phyloP scores from a whole-genome alignment of 73 alveolate genomes.

The Tetrahymena malaccensis region DNA sequence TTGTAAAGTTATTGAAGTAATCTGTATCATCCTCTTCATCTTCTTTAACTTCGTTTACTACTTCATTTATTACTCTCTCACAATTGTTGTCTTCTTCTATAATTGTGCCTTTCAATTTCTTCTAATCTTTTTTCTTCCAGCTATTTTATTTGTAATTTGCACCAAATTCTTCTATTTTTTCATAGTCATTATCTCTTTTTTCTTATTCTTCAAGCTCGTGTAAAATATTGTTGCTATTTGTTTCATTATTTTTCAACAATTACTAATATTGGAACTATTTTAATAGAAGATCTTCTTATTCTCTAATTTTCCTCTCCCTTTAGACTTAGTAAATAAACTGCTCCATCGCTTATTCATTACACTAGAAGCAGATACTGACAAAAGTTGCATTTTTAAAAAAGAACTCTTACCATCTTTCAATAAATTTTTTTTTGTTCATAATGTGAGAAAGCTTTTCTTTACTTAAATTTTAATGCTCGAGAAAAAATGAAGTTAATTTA shows the following conservation, averaged over 20 bases:
- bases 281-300: background rate
- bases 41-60: background rate
- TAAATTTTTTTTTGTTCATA: background rate
- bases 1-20: background rate
- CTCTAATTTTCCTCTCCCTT: background rate
- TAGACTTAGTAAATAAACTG: background rate
- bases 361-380: background rate
- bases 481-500: background rate
- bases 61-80: background rate
- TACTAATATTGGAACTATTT: background rate
- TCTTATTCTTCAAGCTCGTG: background rate
- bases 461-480: background rate
- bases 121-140: background rate
- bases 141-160: background rate
- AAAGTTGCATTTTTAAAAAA: background rate
- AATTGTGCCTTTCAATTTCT: background rate
- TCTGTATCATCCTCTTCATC: background rate
- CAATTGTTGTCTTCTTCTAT: background rate
- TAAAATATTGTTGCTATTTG: background rate
- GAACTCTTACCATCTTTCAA: background rate
- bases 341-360: background rate
- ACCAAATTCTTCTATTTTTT: background rate
- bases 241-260: background rate
- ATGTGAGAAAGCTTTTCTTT: background rate
- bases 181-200: background rate